Evolutionary conservation across 225 moss, liverwort and hornwort species (phyloP), one percentile per base, ranked within the genome.

Genomic region (Bryoerythrophyllum caledonicum): DNA sequence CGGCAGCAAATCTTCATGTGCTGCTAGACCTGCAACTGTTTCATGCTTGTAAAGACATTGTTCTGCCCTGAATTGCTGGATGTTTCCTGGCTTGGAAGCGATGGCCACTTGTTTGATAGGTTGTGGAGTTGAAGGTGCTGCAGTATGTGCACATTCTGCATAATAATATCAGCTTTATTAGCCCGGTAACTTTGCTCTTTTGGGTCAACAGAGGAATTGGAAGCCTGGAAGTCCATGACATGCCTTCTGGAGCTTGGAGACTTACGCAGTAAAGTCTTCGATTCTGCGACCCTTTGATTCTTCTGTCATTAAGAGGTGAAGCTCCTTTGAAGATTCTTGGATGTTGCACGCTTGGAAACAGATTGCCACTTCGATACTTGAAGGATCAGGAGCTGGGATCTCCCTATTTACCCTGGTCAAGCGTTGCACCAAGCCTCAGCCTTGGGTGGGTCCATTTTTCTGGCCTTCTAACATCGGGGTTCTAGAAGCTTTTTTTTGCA

Each of bases 221-320:
- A 43, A 44, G 44, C 4, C 17, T 17, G 48, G 5, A 17, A 19
- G 1, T n/a, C n/a, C n/a, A n/a, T n/a, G n/a, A 3, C 76, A 63
- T 68, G 79, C 72, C 59, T 0, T 4, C 17, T 38, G 43, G 67
- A 28, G 10, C 24, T 30, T 34, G 67, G 63, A 70, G 20, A 54
- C 9, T 32, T 38, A 38, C 5, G 8, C 55, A 55, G 55, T 76
- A 68, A 79, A 75, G 72, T 28, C 40, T 24, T n/a, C 57, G 76
- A 83, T 79, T 68, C 72, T 67, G 76, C 3, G 57, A 79, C 67
- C 40, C 63, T 63, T 67, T 63, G 20, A 68, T 83, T 72, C 83
- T 5, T 38, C 17, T 5, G 67, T 40, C 76, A 80, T 80, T 68
- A 79, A 76, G 44, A 59, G 57, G 64, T 10, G 1, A 26, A 55